These are phyloP conservation scores for Cenococcum geophilum DNA, from an alignment of 495 filamentous ascomycete genomes.

Conservation along the genomic window DNA sequence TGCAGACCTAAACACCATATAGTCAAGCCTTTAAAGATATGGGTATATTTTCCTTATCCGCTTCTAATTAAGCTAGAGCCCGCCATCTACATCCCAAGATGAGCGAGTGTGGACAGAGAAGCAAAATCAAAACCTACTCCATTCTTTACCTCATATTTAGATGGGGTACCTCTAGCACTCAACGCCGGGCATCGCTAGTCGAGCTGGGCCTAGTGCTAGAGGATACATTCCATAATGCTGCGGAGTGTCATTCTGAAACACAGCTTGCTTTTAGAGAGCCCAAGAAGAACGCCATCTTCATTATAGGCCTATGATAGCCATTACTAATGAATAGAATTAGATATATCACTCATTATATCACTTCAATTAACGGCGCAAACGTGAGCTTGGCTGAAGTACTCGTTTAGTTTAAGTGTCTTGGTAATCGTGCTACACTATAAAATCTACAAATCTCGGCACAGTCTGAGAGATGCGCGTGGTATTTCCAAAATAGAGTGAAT, in stretches of 20 bases:
- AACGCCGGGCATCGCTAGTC: conserved; percentile 3
- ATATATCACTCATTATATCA: too few species aligned
- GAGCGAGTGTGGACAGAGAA: conserved; percentile 62
- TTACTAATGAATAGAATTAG: too few species aligned
- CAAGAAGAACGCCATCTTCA: too few species aligned
- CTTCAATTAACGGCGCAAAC: too few species aligned
- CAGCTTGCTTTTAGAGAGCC: too few species aligned
- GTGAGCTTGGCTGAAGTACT: too few species aligned
- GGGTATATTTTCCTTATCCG: conserved; percentile 16
- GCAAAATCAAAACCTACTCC: conserved; percentile 49
- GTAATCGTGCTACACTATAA: too few species aligned
- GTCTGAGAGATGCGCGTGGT: background rate
- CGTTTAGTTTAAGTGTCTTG: too few species aligned
- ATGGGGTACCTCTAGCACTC: conserved; percentile 16
- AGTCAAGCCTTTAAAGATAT: too few species aligned
- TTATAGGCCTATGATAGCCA: too few species aligned
- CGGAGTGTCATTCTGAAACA: background rate
- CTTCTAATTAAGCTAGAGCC: conserved; percentile 58
- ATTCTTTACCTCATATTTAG: conserved; percentile 14
- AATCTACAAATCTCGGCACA: background rate
- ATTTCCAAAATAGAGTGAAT: background rate
- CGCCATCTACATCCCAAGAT: conserved; percentile 54
- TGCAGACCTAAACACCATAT: too few species aligned
- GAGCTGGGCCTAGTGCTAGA: conserved; percentile 7
- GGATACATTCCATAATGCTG: conserved; percentile 11